These are phyloP conservation scores for Rubroboletus satanas DNA, from an alignment of 768 basidiomycete species.

Conservation along the genomic window DNA sequence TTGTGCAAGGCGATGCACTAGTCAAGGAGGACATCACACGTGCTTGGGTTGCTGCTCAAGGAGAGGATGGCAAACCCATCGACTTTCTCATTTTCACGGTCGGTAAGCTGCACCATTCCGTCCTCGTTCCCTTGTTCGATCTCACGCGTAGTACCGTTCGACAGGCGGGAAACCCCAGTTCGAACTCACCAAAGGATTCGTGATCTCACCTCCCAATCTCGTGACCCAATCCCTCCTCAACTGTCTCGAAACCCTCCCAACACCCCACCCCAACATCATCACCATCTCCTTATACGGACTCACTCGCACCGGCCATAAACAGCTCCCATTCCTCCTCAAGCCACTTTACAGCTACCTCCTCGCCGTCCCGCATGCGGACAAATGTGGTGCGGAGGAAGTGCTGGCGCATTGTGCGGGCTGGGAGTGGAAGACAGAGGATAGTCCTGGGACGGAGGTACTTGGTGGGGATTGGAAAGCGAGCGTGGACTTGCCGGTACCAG, in stretches of 20 bases:
- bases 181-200: constrained; percentile 43
- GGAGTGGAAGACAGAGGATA: constrained; percentile 49
- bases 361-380: constrained; percentile 51
- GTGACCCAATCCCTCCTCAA: constrained; percentile 57
- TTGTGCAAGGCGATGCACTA: constrained; percentile 61
- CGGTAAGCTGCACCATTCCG: constrained; percentile 36
- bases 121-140: not conserved
- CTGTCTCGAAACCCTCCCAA: constrained; percentile 51
- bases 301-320: constrained; percentile 40
- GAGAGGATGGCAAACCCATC: constrained; percentile 32
- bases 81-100: constrained; percentile 60
- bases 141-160: not conserved
- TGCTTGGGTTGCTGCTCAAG: constrained; percentile 45
- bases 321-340: constrained; percentile 47
- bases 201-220: constrained; percentile 51
- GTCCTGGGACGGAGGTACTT: constrained; percentile 40
- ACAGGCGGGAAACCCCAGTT: constrained; percentile 38
- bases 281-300: constrained; percentile 52
- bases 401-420: constrained; percentile 47
- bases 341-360: constrained; percentile 48
- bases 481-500: constrained; percentile 36
- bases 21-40: constrained; percentile 46
- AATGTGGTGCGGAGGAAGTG: constrained; percentile 54
- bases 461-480: constrained; percentile 41
- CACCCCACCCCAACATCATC: constrained; percentile 46